Evolutionary conservation across 345 rosid genomes (phyloP).

Genomic region (Psidium guajava): DNA sequence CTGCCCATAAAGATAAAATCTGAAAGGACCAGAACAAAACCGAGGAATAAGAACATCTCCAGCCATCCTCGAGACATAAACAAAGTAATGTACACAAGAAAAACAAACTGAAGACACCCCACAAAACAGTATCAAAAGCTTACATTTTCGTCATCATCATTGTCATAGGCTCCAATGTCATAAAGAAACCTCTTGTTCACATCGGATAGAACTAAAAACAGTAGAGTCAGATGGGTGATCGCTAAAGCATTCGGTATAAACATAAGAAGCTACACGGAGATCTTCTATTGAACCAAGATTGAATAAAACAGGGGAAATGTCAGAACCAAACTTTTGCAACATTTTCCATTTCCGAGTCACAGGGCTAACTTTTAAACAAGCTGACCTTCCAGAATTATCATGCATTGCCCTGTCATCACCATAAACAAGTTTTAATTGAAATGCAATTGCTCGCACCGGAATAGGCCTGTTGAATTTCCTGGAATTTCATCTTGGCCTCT

Average conservation of each 20-base stretch:
- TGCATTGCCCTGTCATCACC: neutral
- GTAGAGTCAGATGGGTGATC: neutral
- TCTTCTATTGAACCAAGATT: neutral
- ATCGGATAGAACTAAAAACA: slow-evolving; percentile 63
- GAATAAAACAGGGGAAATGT: neutral
- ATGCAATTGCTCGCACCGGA: slow-evolving; percentile 35
- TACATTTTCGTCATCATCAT: slow-evolving; percentile 61
- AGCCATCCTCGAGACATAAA: neutral
- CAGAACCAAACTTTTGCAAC: neutral
- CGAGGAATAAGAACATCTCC: neutral
- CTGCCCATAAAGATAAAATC: neutral
- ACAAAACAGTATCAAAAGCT: neutral
- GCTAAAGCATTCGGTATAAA: neutral
- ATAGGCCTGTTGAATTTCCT: slow-evolving; percentile 78
- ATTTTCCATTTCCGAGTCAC: neutral
- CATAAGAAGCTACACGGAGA: neutral
- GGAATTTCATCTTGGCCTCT: slow-evolving; percentile 82
- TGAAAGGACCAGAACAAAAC: neutral
- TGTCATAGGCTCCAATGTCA: slow-evolving; percentile 67
- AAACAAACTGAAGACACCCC: neutral
- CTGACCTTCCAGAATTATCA: neutral
- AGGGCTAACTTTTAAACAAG: neutral
- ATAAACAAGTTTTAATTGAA: neutral
- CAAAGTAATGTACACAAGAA: neutral
- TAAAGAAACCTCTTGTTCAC: slow-evolving; percentile 71